phyloP scores from a whole-genome alignment of 108 stramenopile genomes.

The Skeletonema grethae region DNA sequence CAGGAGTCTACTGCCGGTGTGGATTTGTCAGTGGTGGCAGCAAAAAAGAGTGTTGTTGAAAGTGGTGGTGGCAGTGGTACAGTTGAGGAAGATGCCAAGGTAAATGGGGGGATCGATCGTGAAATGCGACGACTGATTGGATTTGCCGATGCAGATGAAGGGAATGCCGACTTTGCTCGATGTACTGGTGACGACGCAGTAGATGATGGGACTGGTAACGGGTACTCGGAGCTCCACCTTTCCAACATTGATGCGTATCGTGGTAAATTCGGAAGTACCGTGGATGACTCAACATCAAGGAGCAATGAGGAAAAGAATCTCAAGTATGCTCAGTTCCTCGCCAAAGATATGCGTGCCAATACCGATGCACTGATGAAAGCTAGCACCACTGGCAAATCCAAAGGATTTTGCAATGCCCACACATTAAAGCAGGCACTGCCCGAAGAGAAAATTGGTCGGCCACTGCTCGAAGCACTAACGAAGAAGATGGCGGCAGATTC shows the following conservation, averaged over 20 bases:
- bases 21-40: constrained; percentile 64
- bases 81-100: constrained; percentile 71
- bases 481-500: constrained; percentile 84
- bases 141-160: constrained; percentile 66
- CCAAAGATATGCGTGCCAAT: constrained; percentile 35
- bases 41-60: constrained; percentile 52
- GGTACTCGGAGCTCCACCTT: constrained; percentile 59
- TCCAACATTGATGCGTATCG: constrained; percentile 77
- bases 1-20: constrained; percentile 75
- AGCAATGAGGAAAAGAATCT: constrained; percentile 46
- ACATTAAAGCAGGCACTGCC: constrained; percentile 60
- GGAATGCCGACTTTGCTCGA: constrained; percentile 75
- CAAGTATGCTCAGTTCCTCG: constrained; percentile 61
- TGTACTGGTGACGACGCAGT: constrained; percentile 70
- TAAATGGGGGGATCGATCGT: constrained; percentile 66
- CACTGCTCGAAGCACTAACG: constrained; percentile 72
- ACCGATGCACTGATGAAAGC: constrained; percentile 32
- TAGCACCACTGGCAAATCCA: constrained; percentile 23
- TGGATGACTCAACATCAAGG: constrained; percentile 1
- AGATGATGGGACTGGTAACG: constrained; percentile 16
- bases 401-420: constrained; percentile 37
- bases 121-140: constrained; percentile 79
- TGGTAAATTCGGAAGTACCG: constrained; percentile 37
- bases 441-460: constrained; percentile 66
- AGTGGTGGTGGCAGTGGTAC: constrained; percentile 56